A percentile compares a stretch with the other conserved stretches of the same genome.
Evolutionary conservation across 176 grass and related monocot genomes (phyloP).

Genomic region (Puccinellia tenuiflora): DNA sequence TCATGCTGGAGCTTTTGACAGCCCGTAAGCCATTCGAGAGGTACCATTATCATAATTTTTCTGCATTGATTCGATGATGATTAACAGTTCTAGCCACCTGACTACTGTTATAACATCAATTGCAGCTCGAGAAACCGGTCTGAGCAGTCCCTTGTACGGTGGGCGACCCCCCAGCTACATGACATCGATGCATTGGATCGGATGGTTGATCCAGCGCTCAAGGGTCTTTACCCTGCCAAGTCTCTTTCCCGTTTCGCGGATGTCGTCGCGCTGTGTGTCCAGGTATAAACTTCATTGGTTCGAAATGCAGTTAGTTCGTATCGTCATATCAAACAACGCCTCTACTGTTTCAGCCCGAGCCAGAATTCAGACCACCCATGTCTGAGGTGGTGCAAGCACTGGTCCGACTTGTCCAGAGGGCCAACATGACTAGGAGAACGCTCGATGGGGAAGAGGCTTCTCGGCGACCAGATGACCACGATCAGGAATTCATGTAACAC

Average conservation of each 20-base stretch:
- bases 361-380: slow-evolving; percentile 89
- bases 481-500: slow-evolving; percentile 52
- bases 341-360: slow-evolving; percentile 60
- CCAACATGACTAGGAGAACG: slow-evolving; percentile 69
- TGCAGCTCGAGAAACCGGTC: slow-evolving; percentile 45
- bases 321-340: slow-evolving; percentile 1
- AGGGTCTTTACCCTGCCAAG: slow-evolving; percentile 77
- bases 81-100: slow-evolving; percentile 5
- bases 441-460: slow-evolving; percentile 60
- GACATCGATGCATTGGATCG: slow-evolving; percentile 75
- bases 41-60: slow-evolving; percentile 24
- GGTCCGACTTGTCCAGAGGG: slow-evolving; percentile 82
- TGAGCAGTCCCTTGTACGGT: slow-evolving; percentile 76
- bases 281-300: slow-evolving; percentile 37
- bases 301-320: background rate
- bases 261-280: slow-evolving; percentile 67
- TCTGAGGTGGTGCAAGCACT: slow-evolving; percentile 82
- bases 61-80: background rate
- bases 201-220: slow-evolving; percentile 79
- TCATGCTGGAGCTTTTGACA: slow-evolving; percentile 94
- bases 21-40: slow-evolving; percentile 77
- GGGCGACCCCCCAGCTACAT: slow-evolving; percentile 77
- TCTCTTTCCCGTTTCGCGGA: slow-evolving; percentile 85
- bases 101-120: slow-evolving; percentile 11
- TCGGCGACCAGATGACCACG: slow-evolving; percentile 47